Evolutionary conservation across 176 grass and related monocot species (phyloP).

Genomic region (Rhipidocladum racemiflorum): DNA sequence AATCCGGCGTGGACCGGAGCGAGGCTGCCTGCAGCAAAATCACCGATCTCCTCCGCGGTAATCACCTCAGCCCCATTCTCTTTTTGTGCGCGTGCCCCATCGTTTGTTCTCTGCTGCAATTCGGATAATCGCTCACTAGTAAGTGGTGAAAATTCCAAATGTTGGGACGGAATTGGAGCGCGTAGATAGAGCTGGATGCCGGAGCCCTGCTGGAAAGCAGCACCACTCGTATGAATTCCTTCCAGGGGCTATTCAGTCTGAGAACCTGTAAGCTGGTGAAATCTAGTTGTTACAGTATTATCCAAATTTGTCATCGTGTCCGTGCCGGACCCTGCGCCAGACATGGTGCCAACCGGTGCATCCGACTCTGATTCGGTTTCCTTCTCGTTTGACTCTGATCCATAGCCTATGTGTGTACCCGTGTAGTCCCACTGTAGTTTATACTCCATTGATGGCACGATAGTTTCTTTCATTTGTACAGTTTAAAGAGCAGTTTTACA

Average conservation of each 20-base stretch:
- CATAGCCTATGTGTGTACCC: too few relatives aligned
- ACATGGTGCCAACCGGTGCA: too few relatives aligned
- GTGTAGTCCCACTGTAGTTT: too few relatives aligned
- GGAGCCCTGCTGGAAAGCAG: background rate
- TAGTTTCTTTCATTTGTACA: too few relatives aligned
- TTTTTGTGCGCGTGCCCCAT: background rate
- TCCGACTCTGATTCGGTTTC: too few relatives aligned
- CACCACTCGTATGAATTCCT: background rate
- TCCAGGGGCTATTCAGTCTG: background rate
- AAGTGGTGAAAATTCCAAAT: background rate
- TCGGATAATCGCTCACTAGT: background rate
- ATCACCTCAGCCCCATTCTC: background rate
- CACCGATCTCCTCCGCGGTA: constrained; percentile 50
- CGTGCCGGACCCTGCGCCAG: too few relatives aligned
- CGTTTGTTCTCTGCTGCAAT: background rate
- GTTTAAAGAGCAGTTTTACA: too few relatives aligned
- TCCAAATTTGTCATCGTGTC: too few relatives aligned
- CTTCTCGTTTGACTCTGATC: too few relatives aligned
- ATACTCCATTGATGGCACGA: too few relatives aligned
- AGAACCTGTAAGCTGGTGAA: background rate
- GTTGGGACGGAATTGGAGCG: background rate
- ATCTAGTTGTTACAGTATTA: background rate
- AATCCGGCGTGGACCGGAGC: constrained; percentile 24
- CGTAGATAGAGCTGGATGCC: background rate
- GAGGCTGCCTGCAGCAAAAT: constrained; percentile 48